Conservation (phyloP, 192 early-diverging fungal genomes). For the Podila verticillata region DNA sequence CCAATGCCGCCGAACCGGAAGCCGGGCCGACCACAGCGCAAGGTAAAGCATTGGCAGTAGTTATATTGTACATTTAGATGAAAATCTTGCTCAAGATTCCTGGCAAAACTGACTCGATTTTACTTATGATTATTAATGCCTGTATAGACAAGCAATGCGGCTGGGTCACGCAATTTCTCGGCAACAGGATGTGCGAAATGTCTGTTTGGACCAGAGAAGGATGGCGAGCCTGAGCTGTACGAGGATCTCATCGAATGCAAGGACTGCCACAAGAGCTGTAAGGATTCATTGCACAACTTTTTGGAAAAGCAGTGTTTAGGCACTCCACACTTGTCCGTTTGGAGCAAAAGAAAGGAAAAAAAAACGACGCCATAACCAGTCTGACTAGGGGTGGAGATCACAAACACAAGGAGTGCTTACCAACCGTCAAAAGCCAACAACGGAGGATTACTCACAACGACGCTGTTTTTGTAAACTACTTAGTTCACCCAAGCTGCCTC, state of each 20-base stretch:
- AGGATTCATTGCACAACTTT: conserved; percentile 26
- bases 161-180: conserved; percentile 16
- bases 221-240: conserved; percentile 49
- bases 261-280: conserved; percentile 62
- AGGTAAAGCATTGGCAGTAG: conserved; percentile 10
- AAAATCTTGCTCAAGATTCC: neutral
- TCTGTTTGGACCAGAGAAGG: conserved; percentile 51
- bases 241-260: conserved; percentile 54
- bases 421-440: no score
- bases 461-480: neutral
- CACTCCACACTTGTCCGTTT: neutral
- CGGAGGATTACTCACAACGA: no score
- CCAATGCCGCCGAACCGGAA: conserved; percentile 43
- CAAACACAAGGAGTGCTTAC: no score
- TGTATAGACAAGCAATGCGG: conserved; percentile 11
- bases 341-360: no score
- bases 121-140: neutral
- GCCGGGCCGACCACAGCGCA: conserved; percentile 38
- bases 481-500: conserved; percentile 57
- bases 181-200: conserved; percentile 38
- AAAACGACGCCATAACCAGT: no score
- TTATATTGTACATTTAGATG: neutral
- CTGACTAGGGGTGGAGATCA: no score
- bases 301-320: neutral
- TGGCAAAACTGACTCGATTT: neutral